Base-by-base conservation (phyloP, 805 yeast genomes). In the Yamadazyma kitorensis region DNA sequence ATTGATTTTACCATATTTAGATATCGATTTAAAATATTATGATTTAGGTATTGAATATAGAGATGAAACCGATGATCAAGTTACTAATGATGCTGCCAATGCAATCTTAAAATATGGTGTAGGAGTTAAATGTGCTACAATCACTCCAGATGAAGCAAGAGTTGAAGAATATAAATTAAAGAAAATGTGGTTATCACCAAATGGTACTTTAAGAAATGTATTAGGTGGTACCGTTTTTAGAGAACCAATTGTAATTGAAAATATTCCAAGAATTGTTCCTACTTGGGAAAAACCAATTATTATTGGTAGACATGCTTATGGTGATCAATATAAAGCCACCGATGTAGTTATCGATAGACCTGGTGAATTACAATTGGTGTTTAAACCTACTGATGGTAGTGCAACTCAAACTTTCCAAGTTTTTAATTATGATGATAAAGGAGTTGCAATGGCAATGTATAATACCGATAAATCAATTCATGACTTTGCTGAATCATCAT, bases 141-240 rank as follows among this genome's bases (percentile, higher is more conserved):
- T 91, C 60, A 91, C 98, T n/a, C 97, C 98, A 6, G 95, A 86
- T 57, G 98, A 91, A 69, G 93, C 86, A 30, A 80, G 98, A 54
- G 97, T 91, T 34, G 70, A 85, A 61, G 98, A 91, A 64, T 91
- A 87, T 64, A 68, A 75, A 37, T 74, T 91, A 61, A 88, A 91
- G 70, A 84, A 88, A 62, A 91, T 91, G 98, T 91, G 97, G 97
- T 74, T 83, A 40, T 86, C 96, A 11, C 98, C 98, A 45, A 91
- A 91, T 64, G 98, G 98, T 41, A 91, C 98, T 32, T 86, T 91
- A 59, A 82, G 98, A 68, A 91, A 91, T 70, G 82, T 91, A 43
- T 70, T 91, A 41, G 96, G 96, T 32, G 98, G 98, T 40, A 91
- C 97, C 18, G 96, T 91, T 29, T 91, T 91, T 75, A 78, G 98